Evolutionary conservation across 192 early-diverging fungal genomes (phyloP).

Genomic region (Mortierella hygrophila): DNA sequence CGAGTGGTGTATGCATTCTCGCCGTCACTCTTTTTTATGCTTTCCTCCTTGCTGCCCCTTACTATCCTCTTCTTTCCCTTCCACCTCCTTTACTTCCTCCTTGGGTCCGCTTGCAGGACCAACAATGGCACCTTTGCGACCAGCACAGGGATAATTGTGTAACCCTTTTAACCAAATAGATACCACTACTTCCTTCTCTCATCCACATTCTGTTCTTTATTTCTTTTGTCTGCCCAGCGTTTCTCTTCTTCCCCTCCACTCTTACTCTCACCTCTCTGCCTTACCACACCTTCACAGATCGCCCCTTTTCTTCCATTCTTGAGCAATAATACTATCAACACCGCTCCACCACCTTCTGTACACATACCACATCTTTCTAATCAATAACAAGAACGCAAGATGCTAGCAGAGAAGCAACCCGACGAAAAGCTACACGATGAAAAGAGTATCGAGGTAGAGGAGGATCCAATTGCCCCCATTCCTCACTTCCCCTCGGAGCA

Average conservation of each 20-base stretch:
- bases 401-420: not conserved
- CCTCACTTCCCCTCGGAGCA: slow-evolving; percentile 11
- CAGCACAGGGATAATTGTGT: not conserved
- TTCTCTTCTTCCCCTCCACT: not conserved
- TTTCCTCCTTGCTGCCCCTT: not conserved
- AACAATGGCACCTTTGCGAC: not conserved
- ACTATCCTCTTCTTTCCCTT: no score
- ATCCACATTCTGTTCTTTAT: not conserved
- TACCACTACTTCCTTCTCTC: not conserved
- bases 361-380: not conserved
- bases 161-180: not conserved
- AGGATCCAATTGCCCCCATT: not conserved
- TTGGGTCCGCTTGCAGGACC: not conserved
- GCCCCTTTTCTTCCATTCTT: not conserved
- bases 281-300: not conserved
- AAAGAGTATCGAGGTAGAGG: not conserved
- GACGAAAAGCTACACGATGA: not conserved
- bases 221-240: not conserved
- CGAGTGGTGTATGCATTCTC: no score
- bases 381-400: not conserved
- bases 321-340: not conserved
- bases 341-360: not conserved
- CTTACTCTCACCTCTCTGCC: not conserved
- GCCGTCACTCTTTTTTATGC: not conserved
- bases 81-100: not conserved